These are phyloP conservation scores for Amoeboaphelidium occidentale DNA, from an alignment of 371 early-diverging fungal genomes.

Conservation along the genomic window DNA sequence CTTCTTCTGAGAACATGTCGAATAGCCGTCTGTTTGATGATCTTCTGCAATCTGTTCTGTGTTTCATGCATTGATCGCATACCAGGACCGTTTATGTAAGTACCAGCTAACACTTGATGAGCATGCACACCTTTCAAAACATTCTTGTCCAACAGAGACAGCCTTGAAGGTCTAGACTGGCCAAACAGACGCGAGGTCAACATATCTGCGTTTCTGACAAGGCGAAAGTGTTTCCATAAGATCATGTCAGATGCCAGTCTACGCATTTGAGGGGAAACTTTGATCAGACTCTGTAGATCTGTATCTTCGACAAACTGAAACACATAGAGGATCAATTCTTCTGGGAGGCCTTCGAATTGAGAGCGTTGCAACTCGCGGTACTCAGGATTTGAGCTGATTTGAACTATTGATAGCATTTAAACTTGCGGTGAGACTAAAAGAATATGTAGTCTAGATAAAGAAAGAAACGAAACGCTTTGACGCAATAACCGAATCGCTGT, in stretches of 20 bases:
- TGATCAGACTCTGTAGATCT: neutral
- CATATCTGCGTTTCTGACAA: neutral
- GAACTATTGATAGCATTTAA: too few species aligned
- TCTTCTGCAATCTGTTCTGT: neutral
- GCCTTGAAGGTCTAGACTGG: neutral
- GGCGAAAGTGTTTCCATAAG: neutral
- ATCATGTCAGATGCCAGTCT: neutral
- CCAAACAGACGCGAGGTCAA: neutral
- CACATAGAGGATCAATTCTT: too few species aligned
- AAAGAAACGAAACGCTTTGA: too few species aligned
- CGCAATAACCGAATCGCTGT: too few species aligned
- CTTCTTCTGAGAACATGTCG: neutral
- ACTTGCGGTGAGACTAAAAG: too few species aligned
- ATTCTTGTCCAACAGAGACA: neutral
- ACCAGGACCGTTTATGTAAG: neutral
- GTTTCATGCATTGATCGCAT: neutral
- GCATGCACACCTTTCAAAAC: neutral
- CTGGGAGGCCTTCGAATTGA: too few species aligned
- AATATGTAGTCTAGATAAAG: too few species aligned
- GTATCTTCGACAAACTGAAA: neutral
- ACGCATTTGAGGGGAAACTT: neutral
- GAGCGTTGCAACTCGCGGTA: too few species aligned
- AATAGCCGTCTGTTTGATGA: neutral
- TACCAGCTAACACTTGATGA: neutral
- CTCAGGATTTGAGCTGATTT: too few species aligned